Percentiles rank a stretch among this genome's conserved stretches.
phyloP scores from a whole-genome alignment of 768 basidiomycete species.

The Suillus paluster region DNA sequence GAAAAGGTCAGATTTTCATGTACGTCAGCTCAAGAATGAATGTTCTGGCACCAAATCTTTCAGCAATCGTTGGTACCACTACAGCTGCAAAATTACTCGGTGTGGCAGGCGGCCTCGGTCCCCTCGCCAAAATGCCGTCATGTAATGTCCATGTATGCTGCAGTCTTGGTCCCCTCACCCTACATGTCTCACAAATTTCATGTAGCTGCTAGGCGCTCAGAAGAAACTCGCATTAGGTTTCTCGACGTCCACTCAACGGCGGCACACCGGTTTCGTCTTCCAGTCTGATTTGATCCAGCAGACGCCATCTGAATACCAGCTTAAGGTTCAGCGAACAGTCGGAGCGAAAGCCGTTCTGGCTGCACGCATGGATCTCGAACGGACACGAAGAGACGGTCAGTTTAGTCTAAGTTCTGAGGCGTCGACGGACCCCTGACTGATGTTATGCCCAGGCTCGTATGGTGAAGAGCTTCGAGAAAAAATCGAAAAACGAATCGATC shows the following conservation, averaged over 20 bases:
- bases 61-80: constrained; percentile 97
- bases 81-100: constrained; percentile 98
- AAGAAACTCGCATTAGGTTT: constrained; percentile 93
- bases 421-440: constrained; percentile 8
- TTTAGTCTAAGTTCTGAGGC: neutral
- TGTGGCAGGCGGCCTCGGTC: constrained; percentile 91
- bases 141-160: constrained; percentile 90
- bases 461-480: constrained; percentile 82
- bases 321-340: constrained; percentile 91
- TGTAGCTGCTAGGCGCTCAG: constrained; percentile 90
- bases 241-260: constrained; percentile 82
- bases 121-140: constrained; percentile 91
- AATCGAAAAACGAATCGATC: constrained; percentile 91
- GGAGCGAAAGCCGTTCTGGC: constrained; percentile 92
- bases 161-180: neutral
- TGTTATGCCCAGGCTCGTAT: constrained; percentile 59
- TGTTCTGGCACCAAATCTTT: constrained; percentile 96
- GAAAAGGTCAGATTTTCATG: constrained; percentile 80
- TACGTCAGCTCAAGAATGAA: constrained; percentile 99
- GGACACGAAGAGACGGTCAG: constrained; percentile 79
- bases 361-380: constrained; percentile 92
- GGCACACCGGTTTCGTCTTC: constrained; percentile 97
- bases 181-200: constrained; percentile 2
- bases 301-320: constrained; percentile 87
- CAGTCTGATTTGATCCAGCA: constrained; percentile 88